Conservation (phyloP, 1,284 basidiomycete species). For the Ceratobasidium sp. region DNA sequence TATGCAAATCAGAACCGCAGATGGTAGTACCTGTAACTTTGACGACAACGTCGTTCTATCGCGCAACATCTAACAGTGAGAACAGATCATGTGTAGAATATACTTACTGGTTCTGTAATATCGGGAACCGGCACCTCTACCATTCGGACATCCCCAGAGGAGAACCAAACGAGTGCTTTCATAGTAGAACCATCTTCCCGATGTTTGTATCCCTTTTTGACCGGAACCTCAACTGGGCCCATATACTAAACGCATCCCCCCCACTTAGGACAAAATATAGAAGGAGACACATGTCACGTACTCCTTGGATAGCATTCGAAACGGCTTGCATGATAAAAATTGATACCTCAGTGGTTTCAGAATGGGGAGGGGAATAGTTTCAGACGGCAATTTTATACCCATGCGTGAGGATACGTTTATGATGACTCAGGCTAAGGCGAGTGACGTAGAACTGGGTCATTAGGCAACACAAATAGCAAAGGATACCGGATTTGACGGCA, state of each 20-base stretch:
- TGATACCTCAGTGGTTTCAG: slow-evolving; percentile 37
- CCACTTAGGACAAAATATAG: too few relatives aligned
- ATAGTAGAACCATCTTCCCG: slow-evolving; percentile 62
- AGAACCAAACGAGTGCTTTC: slow-evolving; percentile 75
- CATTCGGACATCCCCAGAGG: slow-evolving; percentile 59
- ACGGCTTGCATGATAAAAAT: slow-evolving; percentile 51
- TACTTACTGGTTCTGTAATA: slow-evolving; percentile 60
- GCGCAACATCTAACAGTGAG: neutral
- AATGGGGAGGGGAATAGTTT: too few relatives aligned
- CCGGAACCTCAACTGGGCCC: slow-evolving; percentile 55
- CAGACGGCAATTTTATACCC: too few relatives aligned
- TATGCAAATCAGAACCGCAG: slow-evolving; percentile 72
- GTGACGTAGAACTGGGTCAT: too few relatives aligned
- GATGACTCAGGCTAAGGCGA: too few relatives aligned
- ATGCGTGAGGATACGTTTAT: too few relatives aligned
- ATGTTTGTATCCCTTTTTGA: slow-evolving; percentile 59
- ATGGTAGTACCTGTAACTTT: slow-evolving; percentile 75
- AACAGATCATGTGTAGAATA: neutral
- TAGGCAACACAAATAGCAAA: too few relatives aligned
- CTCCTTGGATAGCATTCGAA: slow-evolving; percentile 53
- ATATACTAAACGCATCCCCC: too few relatives aligned
- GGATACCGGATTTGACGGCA: too few relatives aligned
- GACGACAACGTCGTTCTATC: slow-evolving; percentile 65
- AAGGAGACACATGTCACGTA: slow-evolving; percentile 42
- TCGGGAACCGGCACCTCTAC: slow-evolving; percentile 69